Evolutionary conservation across 495 filamentous ascomycete genomes (phyloP).

Genomic region (Neurospora sp.): DNA sequence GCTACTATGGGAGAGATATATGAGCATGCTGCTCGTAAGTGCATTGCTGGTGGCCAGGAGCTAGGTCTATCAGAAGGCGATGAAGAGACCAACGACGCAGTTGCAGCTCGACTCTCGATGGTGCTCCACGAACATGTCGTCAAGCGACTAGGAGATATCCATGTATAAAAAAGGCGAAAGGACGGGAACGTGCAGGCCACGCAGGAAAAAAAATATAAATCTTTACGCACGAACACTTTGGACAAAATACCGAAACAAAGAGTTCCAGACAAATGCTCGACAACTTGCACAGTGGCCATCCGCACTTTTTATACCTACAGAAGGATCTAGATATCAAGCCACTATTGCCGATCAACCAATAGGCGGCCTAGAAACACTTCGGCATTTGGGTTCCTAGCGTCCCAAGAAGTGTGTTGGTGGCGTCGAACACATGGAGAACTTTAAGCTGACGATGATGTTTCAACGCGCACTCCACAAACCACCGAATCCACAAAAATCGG

Average conservation of each 20-base stretch:
- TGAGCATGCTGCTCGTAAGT: constrained; percentile 21
- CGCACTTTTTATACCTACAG: not conserved
- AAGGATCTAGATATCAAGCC: not conserved
- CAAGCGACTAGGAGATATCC: constrained; percentile 24
- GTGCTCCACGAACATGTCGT: constrained; percentile 28
- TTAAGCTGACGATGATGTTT: not conserved
- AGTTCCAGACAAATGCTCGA: not conserved
- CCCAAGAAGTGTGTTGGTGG: not conserved
- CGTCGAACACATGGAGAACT: not conserved
- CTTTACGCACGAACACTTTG: not conserved
- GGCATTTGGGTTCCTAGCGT: not conserved
- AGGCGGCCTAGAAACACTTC: not conserved
- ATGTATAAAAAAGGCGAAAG: constrained; percentile 11
- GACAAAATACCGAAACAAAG: not conserved
- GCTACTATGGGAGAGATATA: constrained; percentile 25
- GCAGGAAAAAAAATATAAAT: not conserved
- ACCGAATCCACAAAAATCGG: not conserved
- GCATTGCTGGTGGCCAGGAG: constrained; percentile 21
- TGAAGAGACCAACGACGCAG: constrained; percentile 25
- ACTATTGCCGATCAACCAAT: not conserved
- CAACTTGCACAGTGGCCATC: not conserved
- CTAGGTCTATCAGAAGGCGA: constrained; percentile 20
- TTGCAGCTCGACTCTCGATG: constrained; percentile 21
- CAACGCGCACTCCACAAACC: not conserved
- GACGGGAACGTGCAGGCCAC: not conserved